These are phyloP conservation scores for Colletotrichum sp. DNA, from an alignment of 2,329 filamentous ascomycete genomes.

Conservation along the genomic window DNA sequence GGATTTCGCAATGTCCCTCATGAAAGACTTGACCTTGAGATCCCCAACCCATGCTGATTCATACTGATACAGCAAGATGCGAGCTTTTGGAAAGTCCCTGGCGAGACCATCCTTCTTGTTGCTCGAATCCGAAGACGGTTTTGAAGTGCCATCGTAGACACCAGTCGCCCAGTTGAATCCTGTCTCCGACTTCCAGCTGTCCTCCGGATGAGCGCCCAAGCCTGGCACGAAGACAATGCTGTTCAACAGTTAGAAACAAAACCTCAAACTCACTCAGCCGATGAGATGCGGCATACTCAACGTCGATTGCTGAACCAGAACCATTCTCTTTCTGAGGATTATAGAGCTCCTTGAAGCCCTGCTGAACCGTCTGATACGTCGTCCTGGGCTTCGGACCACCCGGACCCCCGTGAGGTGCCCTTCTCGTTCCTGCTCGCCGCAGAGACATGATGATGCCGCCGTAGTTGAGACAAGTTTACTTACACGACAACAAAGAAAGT, in stretches of 20 bases:
- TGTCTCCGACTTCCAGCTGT: slow-evolving; percentile 43
- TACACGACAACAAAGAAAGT: neutral
- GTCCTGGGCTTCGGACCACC: slow-evolving; percentile 30
- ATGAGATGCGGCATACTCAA: slow-evolving; percentile 33
- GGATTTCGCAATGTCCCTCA: slow-evolving; percentile 41
- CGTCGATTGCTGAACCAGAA: slow-evolving; percentile 32
- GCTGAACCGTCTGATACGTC: slow-evolving; percentile 39
- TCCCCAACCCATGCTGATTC: slow-evolving; percentile 45
- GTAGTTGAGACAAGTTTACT: neutral
- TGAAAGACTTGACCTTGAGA: slow-evolving; percentile 46
- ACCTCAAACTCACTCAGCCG: neutral
- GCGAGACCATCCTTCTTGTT: slow-evolving; percentile 34
- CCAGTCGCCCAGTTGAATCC: slow-evolving; percentile 46
- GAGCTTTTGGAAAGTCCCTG: slow-evolving; percentile 43
- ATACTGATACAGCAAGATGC: slow-evolving; percentile 45
- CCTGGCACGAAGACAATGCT: slow-evolving; percentile 48
- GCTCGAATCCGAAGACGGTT: slow-evolving; percentile 40
- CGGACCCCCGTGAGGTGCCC: slow-evolving; percentile 12
- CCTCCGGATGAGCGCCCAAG: slow-evolving; percentile 41
- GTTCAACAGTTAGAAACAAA: slow-evolving; percentile 17
- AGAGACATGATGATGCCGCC: slow-evolving; percentile 12
- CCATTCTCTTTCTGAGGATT: slow-evolving; percentile 27
- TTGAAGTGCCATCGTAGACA: slow-evolving; percentile 34
- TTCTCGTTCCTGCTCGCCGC: slow-evolving; percentile 10
- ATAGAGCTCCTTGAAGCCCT: slow-evolving; percentile 43